Evolutionary conservation across 1,284 basidiomycete species (phyloP), one percentile per base, ranked within the genome.

Genomic region (Cutaneotrichosporon cavernicola): DNA sequence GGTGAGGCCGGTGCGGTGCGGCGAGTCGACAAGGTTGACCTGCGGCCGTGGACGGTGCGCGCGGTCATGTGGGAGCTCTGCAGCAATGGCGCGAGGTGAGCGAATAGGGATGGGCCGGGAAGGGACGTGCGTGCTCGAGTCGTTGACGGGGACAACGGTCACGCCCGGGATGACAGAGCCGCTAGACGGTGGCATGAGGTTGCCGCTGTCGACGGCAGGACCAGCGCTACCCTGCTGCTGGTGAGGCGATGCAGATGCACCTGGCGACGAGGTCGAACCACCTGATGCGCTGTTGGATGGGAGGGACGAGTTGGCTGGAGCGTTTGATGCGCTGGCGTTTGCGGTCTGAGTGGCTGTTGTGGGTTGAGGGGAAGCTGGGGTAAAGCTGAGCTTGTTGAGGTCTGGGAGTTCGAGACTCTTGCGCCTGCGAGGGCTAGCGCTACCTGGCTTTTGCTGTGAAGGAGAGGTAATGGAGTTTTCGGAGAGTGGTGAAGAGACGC

Each of bases 371-470:
- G 76, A 76, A 18, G 76, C 74, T 1, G 77, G 77, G 0, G 80
- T 81, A 56, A 81, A 79, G 9, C 71, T 72, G 18, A 81, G 67
- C 61, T 75, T 78, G 66, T 81, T 80, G 32, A 81, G 65, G 64
- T 81, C 80, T 14, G 80, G 80, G 16, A 81, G 67, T 69, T 81
- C 80, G 56, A 81, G 73, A 14, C 75, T 77, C 69, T 80, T 79
- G 30, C 80, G 68, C 38, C 79, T 64, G 31, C 80, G 69, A 7
- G 78, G 78, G 6, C 74, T 76, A 9, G 43, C 14, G 18, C 16
- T 18, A 18, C 73, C 71, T 11, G 71, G 61, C 13, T 73, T 65
- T 4, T 63, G 65, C 8, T 73, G 71, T 30, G 73, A 72, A 1
- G 79, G 79, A 4, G 78, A 79, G 10, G 77, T 73, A 36, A 13